Base-by-base conservation (phyloP, 257 asterid genomes). In the Cordia subcordata region DNA sequence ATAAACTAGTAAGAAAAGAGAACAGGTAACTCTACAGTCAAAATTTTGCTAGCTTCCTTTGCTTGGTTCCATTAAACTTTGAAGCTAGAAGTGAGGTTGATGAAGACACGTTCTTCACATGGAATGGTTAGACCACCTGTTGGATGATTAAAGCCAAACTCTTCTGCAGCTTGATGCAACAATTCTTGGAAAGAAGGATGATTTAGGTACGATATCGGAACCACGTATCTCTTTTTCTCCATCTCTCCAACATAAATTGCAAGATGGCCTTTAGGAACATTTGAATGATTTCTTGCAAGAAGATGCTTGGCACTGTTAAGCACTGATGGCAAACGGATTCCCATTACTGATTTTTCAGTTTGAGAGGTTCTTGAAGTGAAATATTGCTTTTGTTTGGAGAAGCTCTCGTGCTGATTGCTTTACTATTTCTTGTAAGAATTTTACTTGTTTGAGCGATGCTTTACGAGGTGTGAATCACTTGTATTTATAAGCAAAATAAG, bases 91-190 rank as follows among this genome's bases (percentile, higher is more conserved):
- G 56, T 60, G 35, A 71, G 45, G 6, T 64, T 39, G 17, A 72
- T 16, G 21, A 76, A 72, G 13, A 56, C 49, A 21, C 57, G 61
- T 37, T 68, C 75, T 1, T 39, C 53, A 53, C 79, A 76, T 0
- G 82, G 82, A 58, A 76, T 72, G 13, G 79, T 72, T 0, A 72
- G 53, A 45, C 71, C 71, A 1, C 79, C 82, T 64, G 61, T 58
- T 0, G 78, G 76, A 72, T 53, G 63, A 45, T 76, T 60, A 19
- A 61, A 68, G 13, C 82, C 82, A 9, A 76, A 68, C 60, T 76
- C 73, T 47, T 72, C 78, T 59, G 72, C 82, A 1, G 71, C 71
- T 37, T 57, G 60, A 21, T 54, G 60, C 21, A 76, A 18, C 52
- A 76, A 58, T 20, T 75, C 74, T 55, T 71, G 81, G 64, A 76